A percentile compares a stretch with the other conserved stretches of the same genome.
These are phyloP conservation scores for Oropetium thomaeum DNA, from an alignment of 176 grass and related monocot genomes.

Conservation along the genomic window DNA sequence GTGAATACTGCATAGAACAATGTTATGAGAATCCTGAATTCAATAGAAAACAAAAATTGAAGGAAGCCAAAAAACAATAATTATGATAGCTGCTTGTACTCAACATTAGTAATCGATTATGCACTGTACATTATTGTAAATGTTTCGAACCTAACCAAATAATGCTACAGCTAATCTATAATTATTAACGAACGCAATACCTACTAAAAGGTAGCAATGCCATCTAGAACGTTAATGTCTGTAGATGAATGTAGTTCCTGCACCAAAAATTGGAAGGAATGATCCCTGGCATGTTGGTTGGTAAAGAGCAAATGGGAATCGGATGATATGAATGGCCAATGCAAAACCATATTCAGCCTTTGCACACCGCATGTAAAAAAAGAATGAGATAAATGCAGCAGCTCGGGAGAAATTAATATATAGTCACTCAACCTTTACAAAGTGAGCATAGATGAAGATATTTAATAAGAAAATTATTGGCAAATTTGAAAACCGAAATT, in stretches of 20 bases:
- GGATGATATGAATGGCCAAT: constrained; percentile 7
- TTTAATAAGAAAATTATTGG: background rate
- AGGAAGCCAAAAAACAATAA: constrained; percentile 5
- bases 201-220: constrained; percentile 31
- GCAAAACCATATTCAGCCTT: constrained; percentile 5
- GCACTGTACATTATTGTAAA: constrained; percentile 12
- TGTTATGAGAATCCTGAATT: constrained; percentile 26
- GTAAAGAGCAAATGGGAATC: constrained; percentile 13
- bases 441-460: background rate
- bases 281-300: background rate
- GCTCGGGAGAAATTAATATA: constrained; percentile 1
- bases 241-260: constrained; percentile 23
- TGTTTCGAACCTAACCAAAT: constrained; percentile 5
- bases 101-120: constrained; percentile 30
- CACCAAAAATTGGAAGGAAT: constrained; percentile 25
- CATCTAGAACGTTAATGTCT: constrained; percentile 30
- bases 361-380: background rate
- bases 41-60: background rate
- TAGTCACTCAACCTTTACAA: background rate
- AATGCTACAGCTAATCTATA: background rate
- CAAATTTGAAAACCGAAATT: background rate
- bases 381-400: background rate
- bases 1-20: constrained; percentile 81
- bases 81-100: constrained; percentile 22
- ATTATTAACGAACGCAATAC: constrained; percentile 27